phyloP scores from a whole-genome alignment of 2,329 filamentous ascomycete genomes.

The Xylaria sp. region DNA sequence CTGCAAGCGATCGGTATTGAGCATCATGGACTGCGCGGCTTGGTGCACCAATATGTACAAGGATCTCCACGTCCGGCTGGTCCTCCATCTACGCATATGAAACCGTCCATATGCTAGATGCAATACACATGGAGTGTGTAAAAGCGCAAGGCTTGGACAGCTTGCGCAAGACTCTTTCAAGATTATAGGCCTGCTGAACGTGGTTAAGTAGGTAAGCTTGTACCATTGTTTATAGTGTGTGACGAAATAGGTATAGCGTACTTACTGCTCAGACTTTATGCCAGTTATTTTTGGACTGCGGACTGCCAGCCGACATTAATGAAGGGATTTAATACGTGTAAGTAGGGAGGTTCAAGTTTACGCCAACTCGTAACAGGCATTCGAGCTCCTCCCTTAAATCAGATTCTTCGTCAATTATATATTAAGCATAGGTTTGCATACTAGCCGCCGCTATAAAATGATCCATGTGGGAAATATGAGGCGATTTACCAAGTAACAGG shows the following conservation, averaged over 20 bases:
- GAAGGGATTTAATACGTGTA: too few species aligned
- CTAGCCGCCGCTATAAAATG: too few species aligned
- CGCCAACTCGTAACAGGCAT: too few species aligned
- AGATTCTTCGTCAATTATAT: too few species aligned
- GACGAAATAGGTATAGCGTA: too few species aligned
- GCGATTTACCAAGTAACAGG: too few species aligned
- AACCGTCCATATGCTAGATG: slow-evolving; percentile 19
- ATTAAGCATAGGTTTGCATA: too few species aligned
- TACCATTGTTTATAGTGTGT: background rate
- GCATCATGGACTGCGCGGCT: slow-evolving; percentile 61
- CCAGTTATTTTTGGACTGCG: background rate
- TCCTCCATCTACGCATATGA: slow-evolving; percentile 46
- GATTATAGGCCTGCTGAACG: background rate
- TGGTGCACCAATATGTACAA: slow-evolving; percentile 66
- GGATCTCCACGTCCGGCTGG: slow-evolving; percentile 59
- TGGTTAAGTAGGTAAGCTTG: background rate
- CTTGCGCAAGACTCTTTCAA: background rate
- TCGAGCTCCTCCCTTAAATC: too few species aligned
- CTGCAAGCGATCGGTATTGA: slow-evolving; percentile 61
- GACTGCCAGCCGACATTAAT: too few species aligned
- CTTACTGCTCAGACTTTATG: too few species aligned
- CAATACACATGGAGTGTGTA: slow-evolving; percentile 2
- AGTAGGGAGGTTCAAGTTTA: too few species aligned
- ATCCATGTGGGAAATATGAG: too few species aligned
- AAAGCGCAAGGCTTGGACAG: background rate